Conservation (phyloP, 1,284 basidiomycete genomes). For the Ustilago shanxiensis region DNA sequence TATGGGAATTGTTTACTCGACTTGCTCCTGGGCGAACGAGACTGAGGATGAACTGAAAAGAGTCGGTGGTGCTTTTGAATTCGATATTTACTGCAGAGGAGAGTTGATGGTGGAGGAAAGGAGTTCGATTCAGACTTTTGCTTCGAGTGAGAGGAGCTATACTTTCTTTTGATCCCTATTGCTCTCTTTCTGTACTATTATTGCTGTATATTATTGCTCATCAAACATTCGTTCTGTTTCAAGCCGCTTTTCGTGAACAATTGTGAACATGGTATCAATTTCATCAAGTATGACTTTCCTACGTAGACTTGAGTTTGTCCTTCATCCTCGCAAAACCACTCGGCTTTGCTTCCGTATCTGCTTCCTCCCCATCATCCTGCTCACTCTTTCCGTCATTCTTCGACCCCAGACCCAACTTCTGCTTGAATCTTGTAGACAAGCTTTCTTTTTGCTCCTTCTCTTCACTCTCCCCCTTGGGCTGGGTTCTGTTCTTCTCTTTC, state of each 20-base stretch:
- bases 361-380: slow-evolving; percentile 10
- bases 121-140: slow-evolving; percentile 17
- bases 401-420: background rate
- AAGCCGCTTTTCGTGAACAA: background rate
- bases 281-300: background rate
- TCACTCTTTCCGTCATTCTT: background rate
- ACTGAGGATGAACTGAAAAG: slow-evolving; percentile 1
- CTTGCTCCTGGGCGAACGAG: slow-evolving; percentile 9
- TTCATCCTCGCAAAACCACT: slow-evolving; percentile 20
- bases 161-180: slow-evolving; percentile 18
- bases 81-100: background rate
- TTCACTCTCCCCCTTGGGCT: slow-evolving; percentile 23
- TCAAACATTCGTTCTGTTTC: background rate
- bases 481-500: slow-evolving; percentile 11
- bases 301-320: slow-evolving; percentile 27
- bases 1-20: slow-evolving; percentile 19
- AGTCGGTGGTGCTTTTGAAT: slow-evolving; percentile 16
- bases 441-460: slow-evolving; percentile 9
- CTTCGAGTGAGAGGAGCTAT: slow-evolving; percentile 21
- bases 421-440: background rate
- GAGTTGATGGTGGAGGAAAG: background rate
- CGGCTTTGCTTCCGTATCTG: slow-evolving; percentile 25
- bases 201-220: slow-evolving; percentile 15
- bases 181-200: background rate
- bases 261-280: slow-evolving; percentile 13